Evolutionary conservation across 108 stramenopile species (phyloP), one percentile per base, ranked within the genome.

Genomic region (Pseudonitzschia delicatissima): DNA sequence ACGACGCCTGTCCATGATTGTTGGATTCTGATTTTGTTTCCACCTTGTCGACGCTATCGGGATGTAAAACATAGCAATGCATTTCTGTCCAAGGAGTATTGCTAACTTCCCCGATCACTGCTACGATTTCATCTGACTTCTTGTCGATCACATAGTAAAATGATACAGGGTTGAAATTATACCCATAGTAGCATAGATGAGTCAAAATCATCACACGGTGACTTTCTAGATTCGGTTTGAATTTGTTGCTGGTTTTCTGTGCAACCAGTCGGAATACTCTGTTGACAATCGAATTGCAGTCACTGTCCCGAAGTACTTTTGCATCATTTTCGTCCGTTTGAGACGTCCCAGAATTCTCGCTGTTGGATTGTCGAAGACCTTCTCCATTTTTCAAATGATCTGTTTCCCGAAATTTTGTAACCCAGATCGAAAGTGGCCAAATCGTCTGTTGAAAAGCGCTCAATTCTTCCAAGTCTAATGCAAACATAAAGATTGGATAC

Each of bases 21-120:
- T 26, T 31, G 29, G 29, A 4, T 13, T 58, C 28, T 29, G 32
- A 12, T 21, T 9, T 72, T 21, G 34, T 42, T 20, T 35, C 31
- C 1, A 71, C 66, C 11, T 76, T 72, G 62, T 91, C 90, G 15
- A 81, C 64, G 47, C 82, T 83, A 42, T 88, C 80, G 6, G 87
- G 83, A 72, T 93, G 87, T 21, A 97, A 67, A 1, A 94, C 91
- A 68, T 97, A 97, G 51, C 84, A 82, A 50, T 92, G 79, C 93
- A 91, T 92, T 87, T 98, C 95, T 25, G 81, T 77, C 97, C 97
- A 98, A 5, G 97, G 97, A 3, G 97, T 98, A 72, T 98, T 98
- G 67, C 85, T 83, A 8, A 94, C 96, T 85, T 98, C 96, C 4
- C 86, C 91, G 9, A 97, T 92, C 17, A 96, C 74, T 1, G 88